Conservation (phyloP, 495 filamentous ascomycete genomes). For the Barbatosphaeria neglecta region DNA sequence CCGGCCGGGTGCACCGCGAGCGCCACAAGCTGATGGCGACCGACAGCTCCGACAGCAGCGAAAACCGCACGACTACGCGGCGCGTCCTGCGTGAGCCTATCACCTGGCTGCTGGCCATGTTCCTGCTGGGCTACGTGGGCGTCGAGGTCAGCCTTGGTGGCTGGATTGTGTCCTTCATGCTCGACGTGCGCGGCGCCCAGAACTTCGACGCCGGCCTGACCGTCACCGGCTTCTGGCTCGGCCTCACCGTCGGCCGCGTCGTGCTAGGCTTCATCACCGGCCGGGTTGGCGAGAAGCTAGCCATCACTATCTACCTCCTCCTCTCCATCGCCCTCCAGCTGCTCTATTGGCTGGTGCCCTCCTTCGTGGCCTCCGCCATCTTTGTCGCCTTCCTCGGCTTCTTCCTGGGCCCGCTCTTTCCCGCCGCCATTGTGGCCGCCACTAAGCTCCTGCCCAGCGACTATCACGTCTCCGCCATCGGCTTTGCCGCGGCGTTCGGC, state of each 20-base stretch:
- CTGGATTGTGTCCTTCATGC: slow-evolving; percentile 83
- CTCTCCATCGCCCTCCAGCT: slow-evolving; percentile 59
- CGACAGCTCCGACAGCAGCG: slow-evolving; percentile 10
- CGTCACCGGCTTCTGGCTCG: slow-evolving; percentile 76
- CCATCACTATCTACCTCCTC: slow-evolving; percentile 46
- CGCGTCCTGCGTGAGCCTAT: slow-evolving; percentile 26
- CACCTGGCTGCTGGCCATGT: slow-evolving; percentile 66
- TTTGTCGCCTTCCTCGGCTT: slow-evolving; percentile 67
- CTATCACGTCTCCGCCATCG: slow-evolving; percentile 70
- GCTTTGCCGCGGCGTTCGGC: slow-evolving; percentile 74
- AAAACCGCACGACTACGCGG: slow-evolving; percentile 22
- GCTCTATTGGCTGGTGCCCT: slow-evolving; percentile 73
- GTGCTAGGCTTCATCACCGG: slow-evolving; percentile 57
- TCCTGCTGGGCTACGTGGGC: slow-evolving; percentile 72
- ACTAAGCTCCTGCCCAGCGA: slow-evolving; percentile 70
- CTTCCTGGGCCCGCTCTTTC: slow-evolving; percentile 71
- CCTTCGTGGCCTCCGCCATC: slow-evolving; percentile 60
- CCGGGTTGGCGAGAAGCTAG: slow-evolving; percentile 60
- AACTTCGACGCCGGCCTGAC: slow-evolving; percentile 65
- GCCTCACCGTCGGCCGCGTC: slow-evolving; percentile 66
- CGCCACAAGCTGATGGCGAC: too few relatives aligned
- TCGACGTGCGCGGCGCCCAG: slow-evolving; percentile 59
- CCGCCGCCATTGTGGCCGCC: slow-evolving; percentile 65
- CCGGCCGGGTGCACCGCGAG: slow-evolving; percentile 48
- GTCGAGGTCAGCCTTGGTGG: slow-evolving; percentile 77